Evolutionary conservation across 352 stramenopile species (phyloP).

Genomic region (Discostella stelligera): DNA sequence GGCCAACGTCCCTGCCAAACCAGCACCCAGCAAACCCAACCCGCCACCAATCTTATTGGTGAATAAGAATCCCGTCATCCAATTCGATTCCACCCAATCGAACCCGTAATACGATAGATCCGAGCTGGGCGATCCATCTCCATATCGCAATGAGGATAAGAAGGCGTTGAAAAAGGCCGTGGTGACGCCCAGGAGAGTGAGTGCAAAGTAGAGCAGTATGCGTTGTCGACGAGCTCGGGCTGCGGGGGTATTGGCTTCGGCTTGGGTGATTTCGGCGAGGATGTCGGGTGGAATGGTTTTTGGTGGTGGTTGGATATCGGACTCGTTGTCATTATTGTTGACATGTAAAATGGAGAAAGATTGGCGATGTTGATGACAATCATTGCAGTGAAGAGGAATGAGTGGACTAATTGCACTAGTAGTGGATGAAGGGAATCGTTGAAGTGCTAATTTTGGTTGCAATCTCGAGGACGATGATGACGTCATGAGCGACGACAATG

Average conservation of each 20-base stretch:
- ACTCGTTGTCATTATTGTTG: background rate
- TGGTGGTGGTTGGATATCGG: background rate
- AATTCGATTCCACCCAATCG: constrained; percentile 64
- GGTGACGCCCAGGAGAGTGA: constrained; percentile 43
- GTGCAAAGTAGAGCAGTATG: constrained; percentile 51
- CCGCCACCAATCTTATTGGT: constrained; percentile 73
- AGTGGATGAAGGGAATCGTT: too few relatives aligned
- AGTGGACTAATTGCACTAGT: too few relatives aligned
- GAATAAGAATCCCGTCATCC: constrained; percentile 63
- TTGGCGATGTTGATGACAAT: background rate
- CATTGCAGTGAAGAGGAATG: too few relatives aligned
- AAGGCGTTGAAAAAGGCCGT: constrained; percentile 75
- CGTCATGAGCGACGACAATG: too few relatives aligned
- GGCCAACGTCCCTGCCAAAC: constrained; percentile 40
- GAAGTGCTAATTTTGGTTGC: too few relatives aligned
- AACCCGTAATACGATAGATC: constrained; percentile 57
- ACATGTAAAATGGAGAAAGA: background rate
- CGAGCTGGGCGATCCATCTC: constrained; percentile 22
- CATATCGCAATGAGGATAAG: constrained; percentile 58
- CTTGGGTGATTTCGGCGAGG: constrained; percentile 65
- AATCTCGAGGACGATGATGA: too few relatives aligned
- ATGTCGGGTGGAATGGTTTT: constrained; percentile 67
- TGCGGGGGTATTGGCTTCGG: constrained; percentile 70
- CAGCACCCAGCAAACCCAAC: constrained; percentile 55
- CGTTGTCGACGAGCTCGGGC: constrained; percentile 58